Evolutionary conservation across 495 filamentous ascomycete species (phyloP), one percentile per base, ranked within the genome.

Genomic region (Penicillium coffeae): DNA sequence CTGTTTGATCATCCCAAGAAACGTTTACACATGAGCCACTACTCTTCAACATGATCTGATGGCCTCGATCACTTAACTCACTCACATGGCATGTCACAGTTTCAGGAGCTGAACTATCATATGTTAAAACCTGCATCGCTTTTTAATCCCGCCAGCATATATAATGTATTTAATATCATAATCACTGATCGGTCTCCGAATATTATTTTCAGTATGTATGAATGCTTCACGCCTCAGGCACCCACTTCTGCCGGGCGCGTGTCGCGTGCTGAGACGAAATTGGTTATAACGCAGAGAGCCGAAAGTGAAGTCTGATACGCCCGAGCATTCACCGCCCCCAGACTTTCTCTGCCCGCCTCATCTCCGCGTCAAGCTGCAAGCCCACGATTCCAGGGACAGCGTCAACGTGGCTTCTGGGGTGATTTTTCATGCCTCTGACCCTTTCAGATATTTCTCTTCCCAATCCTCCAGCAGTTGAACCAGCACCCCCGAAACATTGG

Each of bases 361-460:
- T 55, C 51, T 57, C 58, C 55, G 58, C 52, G 53, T 49, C 61
- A 58, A 61, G 49, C 51, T 47, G 39, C 44, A 21, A 43, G 19
- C 15, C 33, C 27, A 44, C 44, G 45, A 43, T 47, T 54, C 50
- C 43, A 57, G 47, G 54, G 50, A 22, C 40, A 39, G 15, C 16
- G 37, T 14, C 47, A 49, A 38, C 25, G 21, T 38, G 25, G 38
- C n/a, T 20, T 38, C 15, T 46, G 36, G 21, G 12, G 44, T 22
- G 18, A 15, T 40, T 49, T 48, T 35, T 21, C 21, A 54, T 58
- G 48, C 38, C 51, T 21, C 14, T 42, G 15, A 14, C 21, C 45
- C n/a, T 16, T 21, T 45, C 45, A 30, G 21, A 16, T 18, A 37
- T 25, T 37, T 21, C 16, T 37, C 22, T 9, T 30, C 25, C 15